Percentiles rank a stretch among this genome's conserved stretches.
These are phyloP conservation scores for Salvia rosmarinus DNA, from an alignment of 257 asterid genomes.

Conservation along the genomic window DNA sequence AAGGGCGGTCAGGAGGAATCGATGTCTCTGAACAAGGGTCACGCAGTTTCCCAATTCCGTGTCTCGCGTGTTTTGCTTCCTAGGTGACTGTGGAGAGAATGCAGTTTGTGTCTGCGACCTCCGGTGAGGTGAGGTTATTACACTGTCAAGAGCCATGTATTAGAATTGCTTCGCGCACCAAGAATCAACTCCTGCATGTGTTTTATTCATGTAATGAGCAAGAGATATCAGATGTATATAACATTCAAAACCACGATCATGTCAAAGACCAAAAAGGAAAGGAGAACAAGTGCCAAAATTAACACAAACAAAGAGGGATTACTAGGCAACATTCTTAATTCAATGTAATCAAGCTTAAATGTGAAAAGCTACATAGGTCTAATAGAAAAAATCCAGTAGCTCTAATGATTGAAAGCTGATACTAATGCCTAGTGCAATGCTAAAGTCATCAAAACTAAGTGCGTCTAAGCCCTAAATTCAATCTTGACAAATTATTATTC, in stretches of 20 bases:
- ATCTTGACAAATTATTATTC: slow-evolving; percentile 5
- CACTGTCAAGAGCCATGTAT: slow-evolving; percentile 59
- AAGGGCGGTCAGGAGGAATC: slow-evolving; percentile 64
- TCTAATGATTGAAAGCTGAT: too few relatives aligned
- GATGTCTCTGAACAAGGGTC: slow-evolving; percentile 64
- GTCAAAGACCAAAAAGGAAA: neutral
- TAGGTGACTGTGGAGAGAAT: slow-evolving; percentile 48
- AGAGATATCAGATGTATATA: neutral
- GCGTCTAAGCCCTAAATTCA: neutral
- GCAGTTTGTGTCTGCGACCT: slow-evolving; percentile 66
- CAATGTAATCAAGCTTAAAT: neutral
- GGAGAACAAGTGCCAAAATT: neutral
- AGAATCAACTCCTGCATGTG: slow-evolving; percentile 39
- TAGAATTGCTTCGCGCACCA: slow-evolving; percentile 15
- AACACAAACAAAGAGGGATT: neutral
- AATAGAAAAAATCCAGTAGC: too few relatives aligned
- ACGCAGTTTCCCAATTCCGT: slow-evolving; percentile 58
- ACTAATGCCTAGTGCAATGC: too few relatives aligned
- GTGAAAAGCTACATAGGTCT: neutral
- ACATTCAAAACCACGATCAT: neutral
- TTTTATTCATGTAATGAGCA: slow-evolving; percentile 2
- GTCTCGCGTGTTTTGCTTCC: slow-evolving; percentile 42
- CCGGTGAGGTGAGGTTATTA: slow-evolving; percentile 68
- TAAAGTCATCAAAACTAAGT: neutral
- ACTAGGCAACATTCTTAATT: neutral